Evolutionary conservation across 495 filamentous ascomycete genomes (phyloP).

Genomic region (Penicillium desertorum): DNA sequence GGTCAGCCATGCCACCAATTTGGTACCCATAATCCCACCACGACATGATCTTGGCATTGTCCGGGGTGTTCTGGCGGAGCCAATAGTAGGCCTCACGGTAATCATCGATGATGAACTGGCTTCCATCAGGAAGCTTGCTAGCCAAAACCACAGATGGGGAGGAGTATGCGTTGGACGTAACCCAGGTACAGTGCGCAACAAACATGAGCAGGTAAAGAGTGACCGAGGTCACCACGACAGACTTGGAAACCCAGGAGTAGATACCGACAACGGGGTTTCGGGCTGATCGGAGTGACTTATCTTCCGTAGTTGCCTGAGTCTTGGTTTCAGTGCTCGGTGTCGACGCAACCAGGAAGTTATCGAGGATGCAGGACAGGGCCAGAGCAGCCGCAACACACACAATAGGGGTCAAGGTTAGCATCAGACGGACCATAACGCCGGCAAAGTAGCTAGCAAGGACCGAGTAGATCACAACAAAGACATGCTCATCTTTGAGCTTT

Average conservation of each 20-base stretch:
- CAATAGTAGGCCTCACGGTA: conserved; percentile 99
- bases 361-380: conserved; percentile 82
- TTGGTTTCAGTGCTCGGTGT: conserved; percentile 49
- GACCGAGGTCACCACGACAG: conserved; percentile 65
- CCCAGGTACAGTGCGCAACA: conserved; percentile 98
- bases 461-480: conserved; percentile 96
- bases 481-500: conserved; percentile 90
- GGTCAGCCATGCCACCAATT: conserved; percentile 99
- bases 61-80: conserved; percentile 93
- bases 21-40: conserved; percentile 99
- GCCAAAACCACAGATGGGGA: conserved; percentile 97
- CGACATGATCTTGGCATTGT: conserved; percentile 98
- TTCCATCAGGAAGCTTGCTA: conserved; percentile 87
- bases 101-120: conserved; percentile 98
- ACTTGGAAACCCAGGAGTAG: conserved; percentile 76
- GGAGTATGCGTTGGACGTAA: conserved; percentile 97
- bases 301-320: conserved; percentile 47
- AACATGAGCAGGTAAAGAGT: conserved; percentile 85
- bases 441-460: conserved; percentile 97
- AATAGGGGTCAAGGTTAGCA: conserved; percentile 95
- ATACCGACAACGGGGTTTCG: conserved; percentile 77
- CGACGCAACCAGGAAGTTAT: conserved; percentile 71
- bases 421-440: conserved; percentile 98
- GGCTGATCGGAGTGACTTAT: conserved; percentile 66
- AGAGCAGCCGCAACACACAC: conserved; percentile 95